Evolutionary conservation across 345 rosid species (phyloP).

Genomic region (Fremontodendron californicum): DNA sequence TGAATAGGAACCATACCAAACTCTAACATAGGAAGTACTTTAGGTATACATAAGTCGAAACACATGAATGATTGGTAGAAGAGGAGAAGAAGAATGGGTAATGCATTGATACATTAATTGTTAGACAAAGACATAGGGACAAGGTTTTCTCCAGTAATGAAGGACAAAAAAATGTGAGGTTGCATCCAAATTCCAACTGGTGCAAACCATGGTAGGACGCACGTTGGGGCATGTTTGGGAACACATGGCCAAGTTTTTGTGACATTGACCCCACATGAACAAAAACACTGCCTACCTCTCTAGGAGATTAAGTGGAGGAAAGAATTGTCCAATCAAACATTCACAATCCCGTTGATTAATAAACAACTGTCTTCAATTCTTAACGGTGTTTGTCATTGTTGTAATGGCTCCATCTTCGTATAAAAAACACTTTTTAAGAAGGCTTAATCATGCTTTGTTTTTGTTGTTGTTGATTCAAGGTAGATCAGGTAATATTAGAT

Average conservation of each 20-base stretch:
- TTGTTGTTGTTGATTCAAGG: constrained; percentile 52
- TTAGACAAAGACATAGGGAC: constrained; percentile 31
- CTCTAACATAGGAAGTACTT: background rate
- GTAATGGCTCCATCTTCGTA: constrained; percentile 30
- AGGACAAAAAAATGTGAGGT: constrained; percentile 58
- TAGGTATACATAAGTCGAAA: background rate
- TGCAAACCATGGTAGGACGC: constrained; percentile 23
- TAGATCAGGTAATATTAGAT: no score
- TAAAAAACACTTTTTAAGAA: constrained; percentile 18
- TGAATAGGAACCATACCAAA: background rate
- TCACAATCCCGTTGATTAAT: constrained; percentile 18
- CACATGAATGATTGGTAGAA: no score
- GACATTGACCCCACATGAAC: constrained; percentile 20
- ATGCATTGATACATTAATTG: no score
- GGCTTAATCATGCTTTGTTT: constrained; percentile 39
- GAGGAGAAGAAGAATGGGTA: background rate
- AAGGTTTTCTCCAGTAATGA: constrained; percentile 56
- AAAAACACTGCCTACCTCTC: background rate
- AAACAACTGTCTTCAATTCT: constrained; percentile 42
- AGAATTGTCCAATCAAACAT: constrained; percentile 35
- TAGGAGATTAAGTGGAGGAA: constrained; percentile 8
- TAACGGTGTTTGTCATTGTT: constrained; percentile 26
- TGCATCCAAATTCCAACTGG: constrained; percentile 31
- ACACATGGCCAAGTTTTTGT: constrained; percentile 26
- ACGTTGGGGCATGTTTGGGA: constrained; percentile 26